These are phyloP conservation scores for Salpingoeca rosetta DNA, from an alignment of 78 protist species.

Conservation along the genomic window DNA sequence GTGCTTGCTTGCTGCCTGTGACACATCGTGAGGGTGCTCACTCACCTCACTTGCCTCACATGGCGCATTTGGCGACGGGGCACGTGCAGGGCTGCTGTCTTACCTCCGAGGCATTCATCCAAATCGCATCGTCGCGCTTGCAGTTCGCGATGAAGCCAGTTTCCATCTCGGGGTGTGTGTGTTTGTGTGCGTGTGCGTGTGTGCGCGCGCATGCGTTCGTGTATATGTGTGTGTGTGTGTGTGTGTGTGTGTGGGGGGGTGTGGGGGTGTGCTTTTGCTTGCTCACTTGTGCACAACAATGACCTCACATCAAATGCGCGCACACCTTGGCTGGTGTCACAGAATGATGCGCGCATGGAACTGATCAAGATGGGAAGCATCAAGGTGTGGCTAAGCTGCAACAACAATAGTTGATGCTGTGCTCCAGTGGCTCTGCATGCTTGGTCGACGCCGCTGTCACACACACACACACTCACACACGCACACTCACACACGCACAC, in stretches of 20 bases:
- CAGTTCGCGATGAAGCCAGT: not conserved
- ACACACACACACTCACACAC: not conserved
- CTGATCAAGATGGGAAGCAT: not conserved
- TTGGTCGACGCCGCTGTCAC: not conserved
- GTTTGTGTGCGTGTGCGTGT: too few species aligned
- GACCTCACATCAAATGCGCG: not conserved
- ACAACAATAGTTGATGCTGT: too few species aligned
- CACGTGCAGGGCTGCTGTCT: not conserved
- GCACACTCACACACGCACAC: not conserved
- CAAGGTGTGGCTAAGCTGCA: not conserved
- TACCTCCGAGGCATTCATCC: not conserved
- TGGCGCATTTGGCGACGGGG: too few species aligned
- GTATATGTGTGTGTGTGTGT: too few species aligned
- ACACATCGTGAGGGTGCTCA: not conserved
- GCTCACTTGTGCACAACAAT: not conserved
- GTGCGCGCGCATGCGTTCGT: too few species aligned
- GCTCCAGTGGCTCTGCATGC: not conserved
- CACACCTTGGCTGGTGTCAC: not conserved
- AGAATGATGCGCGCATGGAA: not conserved
- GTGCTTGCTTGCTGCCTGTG: not conserved
- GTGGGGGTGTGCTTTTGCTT: not conserved
- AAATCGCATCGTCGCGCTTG: not conserved
- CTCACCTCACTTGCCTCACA: not conserved
- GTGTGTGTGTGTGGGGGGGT: too few species aligned
- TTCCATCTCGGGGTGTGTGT: too few species aligned